Base-by-base conservation (phyloP, 495 filamentous ascomycete genomes). In the Tuber umbilicatum region DNA sequence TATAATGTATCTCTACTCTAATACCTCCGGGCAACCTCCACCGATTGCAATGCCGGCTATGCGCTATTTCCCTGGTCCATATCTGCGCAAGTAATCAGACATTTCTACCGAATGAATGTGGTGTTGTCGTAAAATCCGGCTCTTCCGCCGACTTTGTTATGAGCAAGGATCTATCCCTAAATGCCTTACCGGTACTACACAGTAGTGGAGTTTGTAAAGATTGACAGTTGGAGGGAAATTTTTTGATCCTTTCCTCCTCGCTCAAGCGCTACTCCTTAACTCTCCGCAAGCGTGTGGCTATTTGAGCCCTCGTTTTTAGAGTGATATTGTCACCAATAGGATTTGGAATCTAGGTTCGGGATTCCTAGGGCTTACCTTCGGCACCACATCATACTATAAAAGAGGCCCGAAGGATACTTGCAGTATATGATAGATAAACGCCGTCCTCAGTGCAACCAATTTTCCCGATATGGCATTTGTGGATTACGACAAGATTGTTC, bases 401-500 rank as follows among this genome's bases (percentile, higher is more conserved):
- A 64, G 27, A 35, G 27, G 55, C 14, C 14, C 14, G 55, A 19
- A 64, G 55, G 31, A 35, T 16, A 35, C 42, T 16, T 12, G 42
- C 3, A 45, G 42, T 19, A 2, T 19, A 42, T 42, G 3, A 42
- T 60, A 64, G 27, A 64, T 17, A 35, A 64, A 5, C 27, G 35
- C n/a, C 55, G 27, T 35, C 55, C 2, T 35, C 55, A 14, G 14
- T 3, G 27, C 55, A 64, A 35, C 27, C 27, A 19, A 1, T 35
- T 35, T 35, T 64, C 31, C 14, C 19, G 35, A 31, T 23, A 81
- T 81, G 79, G 79, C 79, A n/a, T 81, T 81, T 50, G 64, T 47
- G 43, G 80, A 82, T 67, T 82, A 82, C 71, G 75, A 82, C 71
- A 82, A 82, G 73, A 77, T 82, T 50, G 67, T 82, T 60, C 71